These are phyloP conservation scores for Corynascus novoguineensis DNA, from an alignment of 495 filamentous ascomycete genomes.

Conservation along the genomic window DNA sequence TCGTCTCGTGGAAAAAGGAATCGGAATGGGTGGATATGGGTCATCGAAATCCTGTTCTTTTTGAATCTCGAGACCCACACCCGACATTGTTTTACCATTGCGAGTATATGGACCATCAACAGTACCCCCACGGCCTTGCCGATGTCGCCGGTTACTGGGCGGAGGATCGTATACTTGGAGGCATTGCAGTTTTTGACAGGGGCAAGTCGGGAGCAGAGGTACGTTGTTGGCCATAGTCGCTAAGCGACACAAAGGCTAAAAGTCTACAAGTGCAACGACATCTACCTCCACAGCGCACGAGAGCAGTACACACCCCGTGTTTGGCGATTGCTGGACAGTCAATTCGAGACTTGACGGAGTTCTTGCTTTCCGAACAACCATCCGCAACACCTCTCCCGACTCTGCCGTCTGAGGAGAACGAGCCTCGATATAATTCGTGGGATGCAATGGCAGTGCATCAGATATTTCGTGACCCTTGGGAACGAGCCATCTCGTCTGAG, in stretches of 20 bases:
- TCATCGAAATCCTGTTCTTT: neutral
- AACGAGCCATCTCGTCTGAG: neutral
- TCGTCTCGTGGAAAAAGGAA: constrained; percentile 2
- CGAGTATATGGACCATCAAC: constrained; percentile 4
- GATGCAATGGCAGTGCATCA: constrained; percentile 8
- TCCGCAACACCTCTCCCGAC: neutral
- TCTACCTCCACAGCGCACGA: constrained; percentile 5
- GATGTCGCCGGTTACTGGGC: constrained; percentile 15
- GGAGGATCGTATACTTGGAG: constrained; percentile 9
- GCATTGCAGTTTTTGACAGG: neutral
- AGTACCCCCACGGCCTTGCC: constrained; percentile 1
- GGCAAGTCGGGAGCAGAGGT: constrained; percentile 7
- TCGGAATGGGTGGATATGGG: neutral
- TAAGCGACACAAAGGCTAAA: neutral
- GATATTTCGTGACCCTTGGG: constrained; percentile 10
- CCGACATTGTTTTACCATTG: constrained; percentile 5
- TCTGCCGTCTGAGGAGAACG: neutral
- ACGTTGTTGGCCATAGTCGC: neutral
- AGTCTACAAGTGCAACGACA: constrained; percentile 2
- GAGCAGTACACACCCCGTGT: neutral
- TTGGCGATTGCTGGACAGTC: constrained; percentile 1
- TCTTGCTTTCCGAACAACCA: neutral
- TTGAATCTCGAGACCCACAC: neutral
- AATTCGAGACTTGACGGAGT: neutral
- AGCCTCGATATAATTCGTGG: constrained; percentile 1